phyloP scores from a whole-genome alignment of 169 alveolate genomes.

The Amoebophrya sp. region DNA sequence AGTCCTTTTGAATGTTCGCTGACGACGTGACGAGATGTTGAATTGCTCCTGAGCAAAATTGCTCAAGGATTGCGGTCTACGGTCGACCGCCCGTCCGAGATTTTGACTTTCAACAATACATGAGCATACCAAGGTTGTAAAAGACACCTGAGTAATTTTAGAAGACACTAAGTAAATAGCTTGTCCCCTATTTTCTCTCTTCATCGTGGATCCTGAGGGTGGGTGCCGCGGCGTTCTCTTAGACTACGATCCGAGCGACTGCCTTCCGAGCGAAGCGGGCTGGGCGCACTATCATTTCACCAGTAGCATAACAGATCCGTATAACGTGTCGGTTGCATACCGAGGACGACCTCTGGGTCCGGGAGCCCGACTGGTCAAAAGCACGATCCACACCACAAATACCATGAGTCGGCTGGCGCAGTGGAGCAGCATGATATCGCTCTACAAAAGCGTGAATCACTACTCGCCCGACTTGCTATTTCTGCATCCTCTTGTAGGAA shows the following conservation, averaged over 20 bases:
- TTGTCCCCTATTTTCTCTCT: too few relatives aligned
- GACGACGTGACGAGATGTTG: too few relatives aligned
- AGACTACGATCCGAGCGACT: background rate
- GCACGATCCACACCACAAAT: background rate
- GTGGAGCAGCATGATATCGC: constrained; percentile 27
- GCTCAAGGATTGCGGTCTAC: too few relatives aligned
- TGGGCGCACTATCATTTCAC: constrained; percentile 17
- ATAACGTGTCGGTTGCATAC: constrained; percentile 1
- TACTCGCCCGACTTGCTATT: background rate
- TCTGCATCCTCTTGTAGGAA: background rate
- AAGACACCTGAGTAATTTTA: too few relatives aligned
- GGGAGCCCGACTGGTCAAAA: background rate
- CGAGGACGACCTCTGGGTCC: constrained; percentile 11
- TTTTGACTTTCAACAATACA: too few relatives aligned
- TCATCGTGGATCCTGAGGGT: too few relatives aligned
- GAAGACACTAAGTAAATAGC: too few relatives aligned
- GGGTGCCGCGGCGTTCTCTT: background rate
- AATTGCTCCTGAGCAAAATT: too few relatives aligned
- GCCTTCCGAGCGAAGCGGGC: background rate
- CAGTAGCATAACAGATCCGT: background rate
- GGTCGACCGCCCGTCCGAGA: too few relatives aligned
- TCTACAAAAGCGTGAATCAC: constrained; percentile 12
- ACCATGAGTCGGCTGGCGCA: background rate
- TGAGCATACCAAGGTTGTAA: too few relatives aligned
- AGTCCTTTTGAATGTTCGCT: too few relatives aligned